A percentile compares a stretch with the other conserved stretches of the same genome.
Conservation (phyloP, 2,329 filamentous ascomycete species). For the Neofusicoccum laricinum region DNA sequence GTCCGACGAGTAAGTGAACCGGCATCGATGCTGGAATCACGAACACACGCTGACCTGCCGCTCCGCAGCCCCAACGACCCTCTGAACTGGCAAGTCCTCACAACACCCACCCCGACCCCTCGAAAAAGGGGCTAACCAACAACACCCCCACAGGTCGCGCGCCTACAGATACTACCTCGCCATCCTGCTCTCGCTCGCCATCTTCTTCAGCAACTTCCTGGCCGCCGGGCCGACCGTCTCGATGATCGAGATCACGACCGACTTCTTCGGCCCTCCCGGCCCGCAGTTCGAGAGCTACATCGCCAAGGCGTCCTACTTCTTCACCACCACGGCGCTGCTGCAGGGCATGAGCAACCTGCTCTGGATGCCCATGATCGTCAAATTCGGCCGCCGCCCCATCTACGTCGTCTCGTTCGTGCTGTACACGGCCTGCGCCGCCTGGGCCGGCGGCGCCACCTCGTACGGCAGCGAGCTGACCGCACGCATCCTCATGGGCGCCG, state of each 20-base stretch:
- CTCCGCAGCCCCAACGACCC: constrained; percentile 46
- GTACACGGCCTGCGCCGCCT: constrained; percentile 22
- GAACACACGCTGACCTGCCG: constrained; percentile 31
- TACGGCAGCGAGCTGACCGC: constrained; percentile 37
- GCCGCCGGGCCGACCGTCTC: constrained; percentile 55
- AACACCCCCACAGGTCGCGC: constrained; percentile 24
- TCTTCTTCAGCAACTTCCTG: constrained; percentile 57
- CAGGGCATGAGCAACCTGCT: constrained; percentile 43
- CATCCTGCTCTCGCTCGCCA: constrained; percentile 50
- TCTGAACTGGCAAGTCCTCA: constrained; percentile 50
- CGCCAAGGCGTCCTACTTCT: constrained; percentile 51
- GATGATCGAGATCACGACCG: constrained; percentile 46
- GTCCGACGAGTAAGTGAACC: constrained; percentile 25
- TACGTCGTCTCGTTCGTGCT: constrained; percentile 27
- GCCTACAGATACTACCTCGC: constrained; percentile 52
- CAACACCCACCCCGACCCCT: neutral
- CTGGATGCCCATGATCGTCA: constrained; percentile 40
- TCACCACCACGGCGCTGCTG: constrained; percentile 50
- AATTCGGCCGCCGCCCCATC: constrained; percentile 36
- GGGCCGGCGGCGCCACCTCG: constrained; percentile 21
- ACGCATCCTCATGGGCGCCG: constrained; percentile 53
- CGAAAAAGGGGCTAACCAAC: neutral
- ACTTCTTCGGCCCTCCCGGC: constrained; percentile 40
- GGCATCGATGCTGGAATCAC: too few species aligned
- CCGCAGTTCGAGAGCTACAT: constrained; percentile 35